Evolutionary conservation across 2,329 filamentous ascomycete genomes (phyloP), one percentile per base, ranked within the genome.

Genomic region (Pseudopyricularia cyperi): DNA sequence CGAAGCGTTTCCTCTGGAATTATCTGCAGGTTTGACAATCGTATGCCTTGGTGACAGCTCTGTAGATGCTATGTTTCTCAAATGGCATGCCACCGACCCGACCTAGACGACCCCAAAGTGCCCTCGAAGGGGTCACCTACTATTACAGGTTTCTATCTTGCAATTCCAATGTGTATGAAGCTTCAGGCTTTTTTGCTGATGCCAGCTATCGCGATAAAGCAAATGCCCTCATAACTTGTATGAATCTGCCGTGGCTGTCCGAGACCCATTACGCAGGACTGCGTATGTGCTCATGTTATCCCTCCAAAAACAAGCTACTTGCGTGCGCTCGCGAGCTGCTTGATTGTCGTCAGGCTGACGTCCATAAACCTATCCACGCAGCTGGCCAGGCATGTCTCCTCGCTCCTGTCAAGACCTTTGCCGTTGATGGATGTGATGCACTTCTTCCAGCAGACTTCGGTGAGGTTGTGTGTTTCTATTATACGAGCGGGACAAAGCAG

Each of bases 281-380:
- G 28, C 9, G 28, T 30, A 30, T 4, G 28, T 30, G 9, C 28
- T 30, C 28, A 5, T 30, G 9, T 30, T 30, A 30, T 30, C 9
- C 9, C 28, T 9, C 28, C 28, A 30, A 30, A 30, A 30, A 30
- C 9, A 35, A 35, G 11, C 11, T 24, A 50, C 48, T 30, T 37
- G 9, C 75, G 71, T 71, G 78, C 69, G 56, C 64, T 77, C 66
- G 93, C 83, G 62, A 97, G 71, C 65, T 96, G 86, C 74, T 83
- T 85, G 68, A 96, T 73, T n/a, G 95, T 86, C 51, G 88, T 73
- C 58, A 87, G 70, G 70, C 91, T 93, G 56, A 89, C 79, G 68
- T 98, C 93, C 71, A 97, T 77, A 70, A 94, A 97, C 53, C 93
- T 78, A 62, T 95, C 87, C 53, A 97, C 89, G 64, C 93, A 98